These are phyloP conservation scores for Arabidopsis hybrid DNA, from an alignment of 441 rosid genomes.

Conservation along the genomic window DNA sequence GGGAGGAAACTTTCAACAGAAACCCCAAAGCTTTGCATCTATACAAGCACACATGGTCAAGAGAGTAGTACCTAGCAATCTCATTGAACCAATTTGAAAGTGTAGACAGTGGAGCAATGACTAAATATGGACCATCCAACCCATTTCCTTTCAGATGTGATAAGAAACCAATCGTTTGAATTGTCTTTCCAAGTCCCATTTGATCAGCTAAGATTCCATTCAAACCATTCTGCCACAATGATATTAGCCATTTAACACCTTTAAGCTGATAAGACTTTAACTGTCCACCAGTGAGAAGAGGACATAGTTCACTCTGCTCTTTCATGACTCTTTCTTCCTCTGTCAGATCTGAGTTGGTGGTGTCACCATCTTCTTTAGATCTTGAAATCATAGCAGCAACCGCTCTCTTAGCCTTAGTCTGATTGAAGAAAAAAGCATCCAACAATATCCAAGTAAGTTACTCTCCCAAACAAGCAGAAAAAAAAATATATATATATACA, in stretches of 20 bases:
- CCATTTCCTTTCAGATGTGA: conserved; percentile 90
- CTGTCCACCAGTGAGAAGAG: conserved; percentile 88
- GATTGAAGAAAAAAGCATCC: conserved; percentile 17
- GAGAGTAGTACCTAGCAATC: conserved; percentile 66
- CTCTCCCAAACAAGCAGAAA: conserved; percentile 17
- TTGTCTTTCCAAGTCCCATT: conserved; percentile 99
- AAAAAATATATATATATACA: background rate
- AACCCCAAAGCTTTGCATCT: background rate
- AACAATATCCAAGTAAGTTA: conserved; percentile 3
- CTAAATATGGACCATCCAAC: conserved; percentile 86
- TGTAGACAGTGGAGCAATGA: conserved; percentile 97
- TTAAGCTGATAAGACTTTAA: conserved; percentile 90
- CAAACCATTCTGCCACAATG: conserved; percentile 95
- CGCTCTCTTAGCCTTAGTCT: conserved; percentile 90
- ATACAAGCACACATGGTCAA: conserved; percentile 43
- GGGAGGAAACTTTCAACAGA: background rate
- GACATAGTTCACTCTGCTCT: conserved; percentile 88
- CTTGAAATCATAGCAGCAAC: conserved; percentile 96
- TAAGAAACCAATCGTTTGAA: conserved; percentile 93
- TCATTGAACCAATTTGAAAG: conserved; percentile 95
- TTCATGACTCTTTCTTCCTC: conserved; percentile 81
- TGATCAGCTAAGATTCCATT: conserved; percentile 99
- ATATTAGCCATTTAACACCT: conserved; percentile 97
- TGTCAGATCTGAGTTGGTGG: conserved; percentile 60
- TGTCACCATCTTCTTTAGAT: conserved; percentile 58